phyloP scores from a whole-genome alignment of 2,329 filamentous ascomycete genomes.

The Lasiodiplodia citricola region DNA sequence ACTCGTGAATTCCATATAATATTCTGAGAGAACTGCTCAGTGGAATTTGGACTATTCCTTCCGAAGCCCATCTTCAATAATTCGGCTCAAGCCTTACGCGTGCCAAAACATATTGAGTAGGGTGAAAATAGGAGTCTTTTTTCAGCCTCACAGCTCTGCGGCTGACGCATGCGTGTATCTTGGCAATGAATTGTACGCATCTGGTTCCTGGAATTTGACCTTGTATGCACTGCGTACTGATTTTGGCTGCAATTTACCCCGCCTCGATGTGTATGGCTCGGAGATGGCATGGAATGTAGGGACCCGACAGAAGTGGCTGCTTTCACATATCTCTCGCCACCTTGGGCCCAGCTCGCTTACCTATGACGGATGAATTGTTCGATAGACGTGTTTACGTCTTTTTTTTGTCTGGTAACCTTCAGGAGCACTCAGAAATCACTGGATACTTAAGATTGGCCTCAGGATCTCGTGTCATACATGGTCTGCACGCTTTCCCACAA shows the following conservation, averaged over 20 bases:
- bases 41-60: neutral
- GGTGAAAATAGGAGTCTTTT: neutral
- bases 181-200: neutral
- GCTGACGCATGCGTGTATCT: neutral
- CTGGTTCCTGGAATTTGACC: conserved; percentile 6
- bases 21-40: neutral
- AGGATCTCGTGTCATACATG: neutral
- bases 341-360: neutral
- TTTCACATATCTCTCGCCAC: neutral
- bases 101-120: neutral
- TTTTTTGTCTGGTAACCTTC: neutral
- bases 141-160: neutral
- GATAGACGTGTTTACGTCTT: neutral
- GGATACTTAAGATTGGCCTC: neutral
- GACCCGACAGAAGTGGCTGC: neutral
- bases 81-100: neutral
- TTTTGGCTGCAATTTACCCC: neutral
- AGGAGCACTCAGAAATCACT: neutral
- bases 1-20: neutral
- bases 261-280: neutral
- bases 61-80: neutral
- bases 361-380: neutral
- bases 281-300: neutral
- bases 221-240: neutral
- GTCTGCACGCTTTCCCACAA: neutral